A percentile compares a stretch with the other conserved stretches of the same genome.
Evolutionary conservation across 2,329 filamentous ascomycete genomes (phyloP).

Genomic region (Whalleya microplaca): DNA sequence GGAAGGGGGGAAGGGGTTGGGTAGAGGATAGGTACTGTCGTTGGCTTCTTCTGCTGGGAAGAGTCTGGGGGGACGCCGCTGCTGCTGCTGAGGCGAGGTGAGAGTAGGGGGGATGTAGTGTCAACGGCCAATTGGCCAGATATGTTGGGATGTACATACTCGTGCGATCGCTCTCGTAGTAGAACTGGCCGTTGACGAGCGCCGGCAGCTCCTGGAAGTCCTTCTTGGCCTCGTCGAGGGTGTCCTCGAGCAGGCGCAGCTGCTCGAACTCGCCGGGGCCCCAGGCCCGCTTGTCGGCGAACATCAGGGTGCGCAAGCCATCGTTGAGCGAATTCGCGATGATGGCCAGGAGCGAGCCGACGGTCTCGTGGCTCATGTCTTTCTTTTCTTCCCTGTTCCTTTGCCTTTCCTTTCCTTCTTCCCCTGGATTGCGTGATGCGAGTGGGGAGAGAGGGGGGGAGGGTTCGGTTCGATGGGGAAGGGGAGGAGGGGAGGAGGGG

Average conservation of each 20-base stretch:
- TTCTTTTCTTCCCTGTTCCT: not conserved
- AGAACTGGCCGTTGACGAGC: slow-evolving; percentile 58
- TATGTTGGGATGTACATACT: slow-evolving; percentile 42
- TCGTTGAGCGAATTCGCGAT: slow-evolving; percentile 60
- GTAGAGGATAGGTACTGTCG: too few relatives aligned
- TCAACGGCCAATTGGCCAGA: too few relatives aligned
- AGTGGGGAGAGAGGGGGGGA: too few relatives aligned
- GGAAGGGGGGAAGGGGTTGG: not conserved
- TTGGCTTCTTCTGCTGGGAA: too few relatives aligned
- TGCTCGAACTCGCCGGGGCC: slow-evolving; percentile 63
- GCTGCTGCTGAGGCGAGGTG: not conserved
- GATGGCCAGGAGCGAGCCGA: slow-evolving; percentile 61
- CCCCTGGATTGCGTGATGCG: not conserved
- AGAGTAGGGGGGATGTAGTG: not conserved
- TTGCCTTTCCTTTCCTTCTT: not conserved
- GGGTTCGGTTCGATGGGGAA: too few relatives aligned
- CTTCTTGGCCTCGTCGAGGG: slow-evolving; percentile 62
- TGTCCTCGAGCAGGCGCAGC: slow-evolving; percentile 55
- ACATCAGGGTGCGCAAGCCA: slow-evolving; percentile 56
- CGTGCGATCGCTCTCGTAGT: slow-evolving; percentile 61
- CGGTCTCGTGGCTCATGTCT: slow-evolving; percentile 52
- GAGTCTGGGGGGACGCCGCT: too few relatives aligned
- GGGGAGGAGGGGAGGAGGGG: too few relatives aligned
- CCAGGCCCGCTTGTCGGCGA: slow-evolving; percentile 63
- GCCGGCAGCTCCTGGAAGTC: slow-evolving; percentile 63